Base-by-base conservation (phyloP, 192 early-diverging fungal genomes). In the Entrophospora sp. region DNA sequence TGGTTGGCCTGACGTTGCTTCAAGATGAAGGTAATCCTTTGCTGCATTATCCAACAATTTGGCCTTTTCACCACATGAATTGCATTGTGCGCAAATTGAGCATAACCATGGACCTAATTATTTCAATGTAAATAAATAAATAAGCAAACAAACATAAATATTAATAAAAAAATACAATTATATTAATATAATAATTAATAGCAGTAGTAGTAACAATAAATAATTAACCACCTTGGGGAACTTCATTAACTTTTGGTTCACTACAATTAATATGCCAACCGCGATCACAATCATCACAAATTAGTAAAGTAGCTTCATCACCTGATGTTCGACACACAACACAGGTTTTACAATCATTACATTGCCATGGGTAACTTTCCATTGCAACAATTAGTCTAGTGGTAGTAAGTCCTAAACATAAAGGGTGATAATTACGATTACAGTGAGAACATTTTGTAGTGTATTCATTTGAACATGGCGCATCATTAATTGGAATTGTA, bases 261-360 rank as follows among this genome's bases (percentile, higher is more conserved):
- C 81, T 80, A 49, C 83, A 85, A 40, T 66, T 73, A 38, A 80
- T 82, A 69, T 85, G 83, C 77, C 80, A 82, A 13, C 81, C 81
- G 48, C 83, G 77, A 61, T 85, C 83, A 64, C 83, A 85, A 12
- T 79, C 79, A 69, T 85, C 83, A 57, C 83, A 85, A n/a, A 85
- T 83, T 55, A 85, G 63, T 28, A 85, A 59, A 2, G 75, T 79
- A 2, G 81, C 72, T 58, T 85, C 83, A 40, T 85, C 83, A 3
- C 81, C 83, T 30, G 77, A 73, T 13, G 72, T 64, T 42, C 73
- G 56, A 57, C 83, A 85, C 0, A 80, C 74, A 24, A 75, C 72
- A 38, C 83, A 85, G 0, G 77, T 68, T 48, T 85, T 85, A 60
- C 83, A 85, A 34, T 85, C 83, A 35, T 77, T 77, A 62, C 83